A percentile compares a stretch with the other conserved stretches of the same genome.
phyloP scores from a whole-genome alignment of 345 rosid genomes.

The Bruguiera parviflora region DNA sequence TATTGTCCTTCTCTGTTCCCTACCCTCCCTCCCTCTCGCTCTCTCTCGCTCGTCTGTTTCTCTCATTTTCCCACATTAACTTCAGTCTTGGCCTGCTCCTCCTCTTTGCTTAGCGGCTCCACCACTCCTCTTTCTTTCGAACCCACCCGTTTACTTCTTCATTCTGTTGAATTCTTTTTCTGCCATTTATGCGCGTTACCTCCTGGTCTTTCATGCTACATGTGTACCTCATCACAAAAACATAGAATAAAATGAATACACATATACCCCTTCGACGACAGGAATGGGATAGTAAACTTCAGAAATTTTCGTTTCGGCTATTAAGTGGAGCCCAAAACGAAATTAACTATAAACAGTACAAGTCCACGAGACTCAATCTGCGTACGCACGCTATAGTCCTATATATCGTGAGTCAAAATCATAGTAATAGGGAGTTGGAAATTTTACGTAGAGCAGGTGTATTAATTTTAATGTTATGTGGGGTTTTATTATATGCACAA shows the following conservation, averaged over 20 bases:
- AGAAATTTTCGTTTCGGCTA: background rate
- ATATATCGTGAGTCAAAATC: too few relatives aligned
- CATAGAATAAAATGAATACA: too few relatives aligned
- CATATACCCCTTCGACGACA: too few relatives aligned
- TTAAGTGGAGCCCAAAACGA: background rate
- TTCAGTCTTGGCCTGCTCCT: background rate
- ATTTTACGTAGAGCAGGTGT: too few relatives aligned
- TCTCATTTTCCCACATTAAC: slow-evolving; percentile 4
- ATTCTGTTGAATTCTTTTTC: slow-evolving; percentile 7
- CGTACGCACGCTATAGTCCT: too few relatives aligned
- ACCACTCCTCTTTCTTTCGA: slow-evolving; percentile 12
- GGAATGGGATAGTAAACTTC: too few relatives aligned
- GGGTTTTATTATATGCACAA: too few relatives aligned
- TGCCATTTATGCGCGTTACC: background rate
- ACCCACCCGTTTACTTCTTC: background rate
- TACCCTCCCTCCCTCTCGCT: background rate
- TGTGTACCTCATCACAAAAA: too few relatives aligned
- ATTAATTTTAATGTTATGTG: too few relatives aligned
- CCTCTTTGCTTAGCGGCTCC: slow-evolving; percentile 1
- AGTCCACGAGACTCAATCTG: too few relatives aligned
- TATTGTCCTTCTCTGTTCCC: slow-evolving; percentile 22
- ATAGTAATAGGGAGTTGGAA: too few relatives aligned
- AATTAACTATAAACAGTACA: too few relatives aligned
- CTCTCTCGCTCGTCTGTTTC: slow-evolving; percentile 11
- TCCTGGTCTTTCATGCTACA: background rate